A percentile compares a stretch with the other conserved stretches of the same genome.
These are phyloP conservation scores for Podaxis carcinomalis DNA, from an alignment of 768 basidiomycete genomes.

Conservation along the genomic window DNA sequence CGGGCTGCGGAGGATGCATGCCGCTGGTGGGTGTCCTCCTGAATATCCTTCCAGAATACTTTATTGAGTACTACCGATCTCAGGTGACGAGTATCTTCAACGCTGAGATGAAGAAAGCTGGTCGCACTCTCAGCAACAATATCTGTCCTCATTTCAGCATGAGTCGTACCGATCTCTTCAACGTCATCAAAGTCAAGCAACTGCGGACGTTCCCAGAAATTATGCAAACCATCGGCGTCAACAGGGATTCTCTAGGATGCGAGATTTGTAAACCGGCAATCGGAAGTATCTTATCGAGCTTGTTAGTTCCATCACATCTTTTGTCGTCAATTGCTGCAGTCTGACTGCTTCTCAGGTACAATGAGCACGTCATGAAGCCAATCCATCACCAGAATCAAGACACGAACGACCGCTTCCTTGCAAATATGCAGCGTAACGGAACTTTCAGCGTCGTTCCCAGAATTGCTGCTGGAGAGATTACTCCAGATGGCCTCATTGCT, in stretches of 20 bases:
- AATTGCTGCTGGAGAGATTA: slow-evolving; percentile 65
- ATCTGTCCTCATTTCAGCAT: slow-evolving; percentile 65
- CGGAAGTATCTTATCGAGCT: slow-evolving; percentile 45
- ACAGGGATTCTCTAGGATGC: slow-evolving; percentile 53
- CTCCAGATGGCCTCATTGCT: slow-evolving; percentile 60
- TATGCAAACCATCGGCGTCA: slow-evolving; percentile 44
- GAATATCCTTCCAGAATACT: too few species aligned
- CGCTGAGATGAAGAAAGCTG: slow-evolving; percentile 65
- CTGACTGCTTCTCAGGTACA: slow-evolving; percentile 31
- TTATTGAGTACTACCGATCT: neutral
- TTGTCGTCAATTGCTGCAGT: neutral
- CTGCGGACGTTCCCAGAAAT: slow-evolving; percentile 52
- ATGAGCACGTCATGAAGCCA: slow-evolving; percentile 61
- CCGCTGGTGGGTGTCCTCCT: slow-evolving; percentile 41
- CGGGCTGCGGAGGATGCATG: slow-evolving; percentile 72
- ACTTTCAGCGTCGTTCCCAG: slow-evolving; percentile 73
- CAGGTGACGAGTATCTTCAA: slow-evolving; percentile 34
- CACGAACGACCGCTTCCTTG: slow-evolving; percentile 67
- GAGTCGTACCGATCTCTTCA: slow-evolving; percentile 64
- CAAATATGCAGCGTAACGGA: slow-evolving; percentile 70
- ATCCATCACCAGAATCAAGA: slow-evolving; percentile 67
- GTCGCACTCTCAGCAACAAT: slow-evolving; percentile 51
- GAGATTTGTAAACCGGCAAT: slow-evolving; percentile 72
- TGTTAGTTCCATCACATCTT: slow-evolving; percentile 18
- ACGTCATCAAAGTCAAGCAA: slow-evolving; percentile 58